Evolutionary conservation across 805 yeast species (phyloP), one percentile per base, ranked within the genome.

Genomic region (Kodamaea restingae): DNA sequence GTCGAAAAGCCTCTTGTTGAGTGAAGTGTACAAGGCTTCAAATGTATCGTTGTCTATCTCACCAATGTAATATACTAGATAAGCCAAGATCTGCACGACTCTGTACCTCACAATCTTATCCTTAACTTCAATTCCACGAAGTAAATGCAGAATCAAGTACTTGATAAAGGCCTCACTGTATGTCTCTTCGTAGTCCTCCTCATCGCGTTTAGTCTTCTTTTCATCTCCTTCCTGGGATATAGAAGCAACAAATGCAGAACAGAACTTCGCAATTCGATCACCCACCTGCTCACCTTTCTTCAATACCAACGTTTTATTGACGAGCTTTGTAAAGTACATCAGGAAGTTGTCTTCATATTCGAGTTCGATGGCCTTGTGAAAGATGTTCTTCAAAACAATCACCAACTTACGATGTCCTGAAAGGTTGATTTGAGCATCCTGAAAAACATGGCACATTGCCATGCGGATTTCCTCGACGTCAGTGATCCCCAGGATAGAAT

Each of bases 371-470:
- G 93, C 76, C 47, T 76, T 73, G 11, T 63, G 48, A 41, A 81
- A 84, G 11, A 86, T 63, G 32, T 74, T 71, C 52, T 73, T 75
- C 52, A 88, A 54, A 4, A 84, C 71, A 7, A 79, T 75, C 5
- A 81, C 76, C 42, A 85, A 80, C 52, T 84, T 84, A 34, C 85
- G 69, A 58, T 88, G 96, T 2, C 90, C 82, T 0, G 90, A 81
- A 22, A 81, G 70, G 2, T 86, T 71, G 15, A 62, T 46, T 53
- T 88, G 97, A 0, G 93, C 85, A 41, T 82, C 91, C 52, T 84
- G 91, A 53, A 88, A 88, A 3, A 81, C 78, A 41, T 74, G 79
- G 1, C 84, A 79, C 50, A 82, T 64, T 3, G 84, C 77, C 18
- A 32, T 37, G 26, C 50, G 39, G 15, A 64, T 46, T 25, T 56